phyloP scores from a whole-genome alignment of 306 rosid genomes.

The Vicia faba region DNA sequence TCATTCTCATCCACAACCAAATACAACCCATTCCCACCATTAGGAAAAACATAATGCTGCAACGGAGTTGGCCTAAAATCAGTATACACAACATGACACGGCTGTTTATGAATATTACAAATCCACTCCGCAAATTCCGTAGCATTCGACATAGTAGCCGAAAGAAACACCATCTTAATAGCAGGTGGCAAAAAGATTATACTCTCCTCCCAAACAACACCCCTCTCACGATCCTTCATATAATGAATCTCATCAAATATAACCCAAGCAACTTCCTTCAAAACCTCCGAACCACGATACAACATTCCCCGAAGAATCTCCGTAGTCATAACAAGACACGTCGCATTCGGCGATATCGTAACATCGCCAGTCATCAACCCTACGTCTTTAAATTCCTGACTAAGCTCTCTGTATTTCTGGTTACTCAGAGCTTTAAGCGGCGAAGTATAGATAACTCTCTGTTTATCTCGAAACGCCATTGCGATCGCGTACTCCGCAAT shows the following conservation, averaged over 20 bases:
- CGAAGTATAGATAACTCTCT: constrained; percentile 88
- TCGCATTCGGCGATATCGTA: constrained; percentile 81
- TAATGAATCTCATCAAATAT: constrained; percentile 95
- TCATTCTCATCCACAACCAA: constrained; percentile 89
- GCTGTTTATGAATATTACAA: constrained; percentile 85
- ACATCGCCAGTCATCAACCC: constrained; percentile 98
- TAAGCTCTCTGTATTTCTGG: constrained; percentile 87
- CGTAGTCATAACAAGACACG: constrained; percentile 89
- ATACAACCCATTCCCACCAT: constrained; percentile 82
- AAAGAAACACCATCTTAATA: constrained; percentile 90
- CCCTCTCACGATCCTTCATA: constrained; percentile 95
- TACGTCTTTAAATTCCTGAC: constrained; percentile 81
- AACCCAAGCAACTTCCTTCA: constrained; percentile 96
- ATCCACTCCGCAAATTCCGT: constrained; percentile 98
- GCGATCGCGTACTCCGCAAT: constrained; percentile 97
- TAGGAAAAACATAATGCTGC: constrained; percentile 87
- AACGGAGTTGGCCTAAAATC: constrained; percentile 93
- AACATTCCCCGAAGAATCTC: constrained; percentile 96
- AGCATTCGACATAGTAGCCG: constrained; percentile 96
- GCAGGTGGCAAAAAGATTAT: constrained; percentile 90
- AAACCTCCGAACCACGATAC: constrained; percentile 85
- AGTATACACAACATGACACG: constrained; percentile 94
- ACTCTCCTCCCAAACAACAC: constrained; percentile 99
- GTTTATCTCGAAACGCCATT: constrained; percentile 86
- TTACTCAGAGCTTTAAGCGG: constrained; percentile 92